Evolutionary conservation across 2,329 filamentous ascomycete genomes (phyloP).

Genomic region (Penicillium verrucosum): DNA sequence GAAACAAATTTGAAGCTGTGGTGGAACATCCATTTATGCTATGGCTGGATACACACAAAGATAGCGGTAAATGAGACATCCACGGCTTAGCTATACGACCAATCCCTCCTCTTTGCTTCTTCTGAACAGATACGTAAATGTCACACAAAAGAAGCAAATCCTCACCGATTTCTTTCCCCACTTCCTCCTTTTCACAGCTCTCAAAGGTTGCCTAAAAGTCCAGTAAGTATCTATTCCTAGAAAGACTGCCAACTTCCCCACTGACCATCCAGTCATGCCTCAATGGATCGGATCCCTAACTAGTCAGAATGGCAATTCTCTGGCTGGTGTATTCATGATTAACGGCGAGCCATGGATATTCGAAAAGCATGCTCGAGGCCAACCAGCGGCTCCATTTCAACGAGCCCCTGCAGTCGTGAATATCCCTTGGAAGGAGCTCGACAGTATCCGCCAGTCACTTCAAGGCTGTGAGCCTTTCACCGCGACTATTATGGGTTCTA

Average conservation of each 20-base stretch:
- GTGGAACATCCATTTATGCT: background rate
- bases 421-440: slow-evolving; percentile 9
- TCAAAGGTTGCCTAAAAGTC: background rate
- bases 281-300: slow-evolving; percentile 8
- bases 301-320: slow-evolving; percentile 1
- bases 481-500: slow-evolving; percentile 6
- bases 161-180: background rate
- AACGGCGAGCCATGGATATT: slow-evolving; percentile 10
- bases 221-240: background rate
- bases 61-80: background rate
- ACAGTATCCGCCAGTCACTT: slow-evolving; percentile 1
- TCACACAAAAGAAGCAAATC: background rate
- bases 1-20: too few species aligned
- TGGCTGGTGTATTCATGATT: slow-evolving; percentile 9
- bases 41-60: background rate
- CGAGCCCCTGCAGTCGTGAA: slow-evolving; percentile 7
- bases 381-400: slow-evolving; percentile 3
- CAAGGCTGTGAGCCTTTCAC: slow-evolving; percentile 3
- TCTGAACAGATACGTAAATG: background rate
- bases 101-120: background rate
- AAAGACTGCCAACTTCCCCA: too few species aligned
- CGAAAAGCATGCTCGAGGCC: slow-evolving; percentile 3
- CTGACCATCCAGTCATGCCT: slow-evolving; percentile 5
- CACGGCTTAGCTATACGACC: background rate
- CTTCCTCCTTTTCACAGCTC: background rate